Conservation (phyloP, 176 grass and related monocot species). For the Leersia perrieri region DNA sequence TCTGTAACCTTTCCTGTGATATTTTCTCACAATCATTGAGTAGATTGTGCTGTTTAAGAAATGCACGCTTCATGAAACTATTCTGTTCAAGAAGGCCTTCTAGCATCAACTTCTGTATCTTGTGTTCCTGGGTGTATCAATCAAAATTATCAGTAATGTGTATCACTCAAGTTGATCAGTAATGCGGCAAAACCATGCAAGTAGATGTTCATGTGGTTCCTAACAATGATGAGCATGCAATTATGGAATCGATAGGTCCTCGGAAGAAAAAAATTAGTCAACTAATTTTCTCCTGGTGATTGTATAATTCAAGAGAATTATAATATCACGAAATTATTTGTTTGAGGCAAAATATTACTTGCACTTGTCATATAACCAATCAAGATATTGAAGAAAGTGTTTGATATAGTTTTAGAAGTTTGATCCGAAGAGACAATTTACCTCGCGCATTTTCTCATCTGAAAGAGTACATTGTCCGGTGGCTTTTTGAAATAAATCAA, state of each 20-base stretch:
- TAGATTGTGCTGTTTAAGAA: constrained; percentile 49
- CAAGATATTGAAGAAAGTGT: not conserved
- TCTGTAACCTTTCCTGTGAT: constrained; percentile 30
- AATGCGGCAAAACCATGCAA: not conserved
- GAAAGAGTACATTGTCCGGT: not conserved
- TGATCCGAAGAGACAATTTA: constrained; percentile 29
- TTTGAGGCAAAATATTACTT: not conserved
- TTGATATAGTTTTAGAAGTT: not conserved
- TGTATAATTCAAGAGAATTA: too few relatives aligned
- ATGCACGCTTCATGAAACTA: constrained; percentile 47
- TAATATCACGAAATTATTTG: not conserved
- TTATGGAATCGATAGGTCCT: too few relatives aligned
- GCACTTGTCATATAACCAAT: not conserved
- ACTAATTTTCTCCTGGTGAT: too few relatives aligned
- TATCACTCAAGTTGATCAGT: not conserved
- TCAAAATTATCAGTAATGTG: not conserved
- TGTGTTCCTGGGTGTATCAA: constrained; percentile 42
- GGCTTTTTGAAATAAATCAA: constrained; percentile 52
- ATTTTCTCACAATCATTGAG: constrained; percentile 53
- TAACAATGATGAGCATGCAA: too few relatives aligned
- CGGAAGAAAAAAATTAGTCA: too few relatives aligned
- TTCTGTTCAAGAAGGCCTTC: constrained; percentile 56
- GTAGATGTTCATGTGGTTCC: not conserved
- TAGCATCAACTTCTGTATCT: constrained; percentile 48
- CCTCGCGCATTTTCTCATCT: constrained; percentile 33